A percentile compares a stretch with the other conserved stretches of the same genome.
Evolutionary conservation across 495 filamentous ascomycete species (phyloP).

Genomic region (Penicillium longicatenatum): DNA sequence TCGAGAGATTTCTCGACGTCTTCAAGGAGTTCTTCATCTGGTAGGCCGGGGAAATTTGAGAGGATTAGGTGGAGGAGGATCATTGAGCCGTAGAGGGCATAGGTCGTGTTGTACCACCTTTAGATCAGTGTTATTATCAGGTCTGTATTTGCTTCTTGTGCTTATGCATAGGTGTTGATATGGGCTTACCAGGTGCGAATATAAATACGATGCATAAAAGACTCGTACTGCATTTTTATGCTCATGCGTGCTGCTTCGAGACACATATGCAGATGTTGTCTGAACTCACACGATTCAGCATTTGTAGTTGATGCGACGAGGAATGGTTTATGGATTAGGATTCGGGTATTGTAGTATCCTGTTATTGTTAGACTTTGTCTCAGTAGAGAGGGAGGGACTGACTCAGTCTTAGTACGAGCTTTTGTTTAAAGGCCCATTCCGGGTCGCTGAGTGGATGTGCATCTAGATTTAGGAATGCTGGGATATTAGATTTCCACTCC

Average conservation of each 20-base stretch:
- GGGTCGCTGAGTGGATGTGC: constrained; percentile 24
- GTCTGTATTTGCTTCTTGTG: no score
- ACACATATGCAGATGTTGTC: constrained; percentile 24
- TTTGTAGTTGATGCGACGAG: constrained; percentile 22
- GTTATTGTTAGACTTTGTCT: background rate
- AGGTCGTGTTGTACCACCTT: constrained; percentile 37
- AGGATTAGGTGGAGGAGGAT: constrained; percentile 19
- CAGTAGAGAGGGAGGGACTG: background rate
- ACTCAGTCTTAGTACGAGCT: constrained; percentile 28
- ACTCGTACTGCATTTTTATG: constrained; percentile 34
- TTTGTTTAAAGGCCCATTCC: constrained; percentile 35
- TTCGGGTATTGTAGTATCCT: constrained; percentile 34
- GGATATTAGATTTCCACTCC: constrained; percentile 25
- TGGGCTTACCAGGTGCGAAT: constrained; percentile 29
- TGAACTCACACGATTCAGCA: constrained; percentile 10
- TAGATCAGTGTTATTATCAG: no score
- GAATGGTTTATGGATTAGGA: constrained; percentile 29
- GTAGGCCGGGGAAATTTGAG: constrained; percentile 11
- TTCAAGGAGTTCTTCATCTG: constrained; percentile 19
- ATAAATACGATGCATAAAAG: constrained; percentile 32
- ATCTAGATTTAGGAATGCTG: constrained; percentile 21
- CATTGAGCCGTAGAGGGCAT: constrained; percentile 33
- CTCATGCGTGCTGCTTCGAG: constrained; percentile 25
- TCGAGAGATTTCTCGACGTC: constrained; percentile 32
- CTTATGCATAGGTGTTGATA: background rate